These are phyloP conservation scores for Anisodus acutangulus DNA, from an alignment of 257 asterid species.

Conservation along the genomic window DNA sequence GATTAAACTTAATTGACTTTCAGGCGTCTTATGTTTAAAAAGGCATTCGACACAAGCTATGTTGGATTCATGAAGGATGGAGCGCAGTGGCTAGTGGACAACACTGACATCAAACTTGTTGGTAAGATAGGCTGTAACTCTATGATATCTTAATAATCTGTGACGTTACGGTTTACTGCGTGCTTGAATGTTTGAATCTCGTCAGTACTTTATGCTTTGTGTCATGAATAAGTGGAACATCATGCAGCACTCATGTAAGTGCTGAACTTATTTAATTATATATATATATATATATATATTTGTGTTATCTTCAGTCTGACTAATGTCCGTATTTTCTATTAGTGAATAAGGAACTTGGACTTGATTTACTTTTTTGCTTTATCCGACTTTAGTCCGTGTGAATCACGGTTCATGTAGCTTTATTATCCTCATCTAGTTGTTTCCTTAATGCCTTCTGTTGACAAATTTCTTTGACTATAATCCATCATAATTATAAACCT, in stretches of 20 bases:
- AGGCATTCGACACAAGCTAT: conserved; percentile 84
- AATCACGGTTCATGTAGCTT: not conserved
- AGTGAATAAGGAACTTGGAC: not conserved
- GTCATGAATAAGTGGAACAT: not conserved
- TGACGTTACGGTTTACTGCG: not conserved
- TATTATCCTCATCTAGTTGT: not conserved
- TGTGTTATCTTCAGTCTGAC: not conserved
- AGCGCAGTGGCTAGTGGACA: conserved; percentile 91
- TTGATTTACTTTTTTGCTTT: not conserved
- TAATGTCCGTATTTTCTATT: not conserved
- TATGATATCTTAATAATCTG: not conserved
- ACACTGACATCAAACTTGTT: conserved; percentile 94
- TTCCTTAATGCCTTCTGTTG: conserved; percentile 10
- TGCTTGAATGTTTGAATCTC: not conserved
- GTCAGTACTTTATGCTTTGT: not conserved
- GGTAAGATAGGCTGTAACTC: conserved; percentile 48
- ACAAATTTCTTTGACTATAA: conserved; percentile 21
- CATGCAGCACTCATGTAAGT: not conserved
- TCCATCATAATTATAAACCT: not conserved
- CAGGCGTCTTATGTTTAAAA: conserved; percentile 90
- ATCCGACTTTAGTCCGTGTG: not conserved
- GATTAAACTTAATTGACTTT: conserved; percentile 27
- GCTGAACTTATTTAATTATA: conserved; percentile 8
- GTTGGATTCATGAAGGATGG: conserved; percentile 96
- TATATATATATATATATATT: not conserved